A percentile compares a stretch with the other conserved stretches of the same genome.
phyloP scores from a whole-genome alignment of 2,329 filamentous ascomycete species.

The Macrophomina tecta region DNA sequence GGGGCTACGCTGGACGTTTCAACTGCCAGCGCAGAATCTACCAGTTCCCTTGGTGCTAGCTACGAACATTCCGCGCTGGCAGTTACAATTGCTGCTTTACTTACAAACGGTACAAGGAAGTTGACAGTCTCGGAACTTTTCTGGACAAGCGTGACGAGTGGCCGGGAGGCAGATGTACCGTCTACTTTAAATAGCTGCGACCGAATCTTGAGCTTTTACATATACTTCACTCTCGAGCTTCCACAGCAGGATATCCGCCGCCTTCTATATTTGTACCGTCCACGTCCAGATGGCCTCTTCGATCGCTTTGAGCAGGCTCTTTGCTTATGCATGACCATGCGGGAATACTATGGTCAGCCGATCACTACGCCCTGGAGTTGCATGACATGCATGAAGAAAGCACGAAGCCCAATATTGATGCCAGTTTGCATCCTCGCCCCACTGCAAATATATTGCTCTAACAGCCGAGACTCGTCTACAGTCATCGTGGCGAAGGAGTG shows the following conservation, averaged over 20 bases:
- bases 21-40: too few relatives aligned
- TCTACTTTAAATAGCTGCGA: background rate
- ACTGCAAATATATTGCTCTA: background rate
- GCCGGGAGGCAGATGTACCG: background rate
- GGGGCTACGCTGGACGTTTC: too few relatives aligned
- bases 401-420: background rate
- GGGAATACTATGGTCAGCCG: background rate
- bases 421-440: background rate
- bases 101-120: too few relatives aligned
- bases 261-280: background rate
- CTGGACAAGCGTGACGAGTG: background rate
- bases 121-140: conserved; percentile 24
- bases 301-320: background rate
- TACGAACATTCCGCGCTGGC: too few relatives aligned
- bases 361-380: background rate
- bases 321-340: background rate
- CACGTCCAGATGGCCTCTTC: background rate
- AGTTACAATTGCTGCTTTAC: too few relatives aligned
- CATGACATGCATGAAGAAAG: background rate
- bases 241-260: background rate
- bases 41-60: too few relatives aligned
- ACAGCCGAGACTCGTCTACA: background rate
- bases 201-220: conserved; percentile 4
- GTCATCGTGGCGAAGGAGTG: background rate
- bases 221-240: background rate